Evolutionary conservation across 306 rosid genomes (phyloP), one percentile per base, ranked within the genome.

Genomic region (Prunus davidiana): DNA sequence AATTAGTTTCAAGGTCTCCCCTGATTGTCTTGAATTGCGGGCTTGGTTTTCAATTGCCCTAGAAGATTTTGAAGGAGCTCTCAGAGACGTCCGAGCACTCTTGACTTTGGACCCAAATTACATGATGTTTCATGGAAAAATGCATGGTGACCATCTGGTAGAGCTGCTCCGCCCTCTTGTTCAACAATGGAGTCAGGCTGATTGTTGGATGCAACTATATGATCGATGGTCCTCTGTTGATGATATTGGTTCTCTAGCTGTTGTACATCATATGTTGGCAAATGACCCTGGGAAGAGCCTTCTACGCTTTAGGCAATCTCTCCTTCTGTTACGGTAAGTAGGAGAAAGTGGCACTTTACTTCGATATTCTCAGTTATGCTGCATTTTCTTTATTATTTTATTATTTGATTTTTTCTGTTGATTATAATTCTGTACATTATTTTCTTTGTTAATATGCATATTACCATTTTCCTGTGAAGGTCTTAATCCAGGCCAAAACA

Each of bases 201-300:
- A 92, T 84, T 92, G 97, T 83, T 92, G 97, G 97, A 92, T 92
- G 84, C 90, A 90, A 70, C 87, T 92, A 41, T 84, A 92, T 76
- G 93, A 88, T 61, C 78, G 87, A 71, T 92, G 97, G 97, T 92
- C 96, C 64, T 90, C 86, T 68, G 97, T 92, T 74, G 96, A 90
- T 78, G 97, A 92, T 82, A 90, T 92, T 72, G 97, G 97, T 74
- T 92, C 97, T 69, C 82, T 92, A 54, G 93, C 97, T 82, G 93
- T 90, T 73, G 90, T 92, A 68, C 88, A 92, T 82, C 91, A 87
- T 52, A 92, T 93, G 98, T 78, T 93, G 68, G 84, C 87, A 76
- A 93, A 91, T 78, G 95, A 93, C 71, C 98, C 98, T 0, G 93
- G 95, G 61, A 91, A 88, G 76, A 93, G 98, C 79, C 95, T 91